phyloP scores from a whole-genome alignment of 1,139 yeast species.

The Casaregolazyma suthepensis region DNA sequence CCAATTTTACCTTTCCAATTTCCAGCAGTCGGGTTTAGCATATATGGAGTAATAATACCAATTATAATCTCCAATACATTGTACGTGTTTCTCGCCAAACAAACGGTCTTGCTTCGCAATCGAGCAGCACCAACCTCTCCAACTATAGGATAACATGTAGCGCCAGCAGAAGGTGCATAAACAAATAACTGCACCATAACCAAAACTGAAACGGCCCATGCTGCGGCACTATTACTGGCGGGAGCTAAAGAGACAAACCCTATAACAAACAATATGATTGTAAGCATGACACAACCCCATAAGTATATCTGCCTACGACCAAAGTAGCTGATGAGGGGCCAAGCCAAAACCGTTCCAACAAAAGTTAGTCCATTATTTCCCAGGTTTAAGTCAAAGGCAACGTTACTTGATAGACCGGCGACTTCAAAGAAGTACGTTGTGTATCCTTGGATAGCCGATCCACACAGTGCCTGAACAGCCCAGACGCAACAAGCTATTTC shows the following conservation, averaged over 20 bases:
- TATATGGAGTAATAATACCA: conserved; percentile 45
- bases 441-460: conserved; percentile 45
- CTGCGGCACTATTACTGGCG: conserved; percentile 31
- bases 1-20: conserved; percentile 52
- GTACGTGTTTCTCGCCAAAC: conserved; percentile 46
- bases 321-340: conserved; percentile 42
- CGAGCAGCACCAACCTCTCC: conserved; percentile 51
- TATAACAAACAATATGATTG: conserved; percentile 35
- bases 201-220: conserved; percentile 32
- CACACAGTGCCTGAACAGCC: conserved; percentile 44
- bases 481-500: conserved; percentile 43
- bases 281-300: conserved; percentile 37
- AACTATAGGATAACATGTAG: conserved; percentile 41
- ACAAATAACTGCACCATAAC: conserved; percentile 30
- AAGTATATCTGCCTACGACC: conserved; percentile 47
- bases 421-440: conserved; percentile 15
- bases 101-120: conserved; percentile 49
- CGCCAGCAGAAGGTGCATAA: conserved; percentile 7
- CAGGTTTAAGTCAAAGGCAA: conserved; percentile 21
- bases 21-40: conserved; percentile 47
- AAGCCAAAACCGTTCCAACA: conserved; percentile 44
- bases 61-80: conserved; percentile 37
- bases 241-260: conserved; percentile 19
- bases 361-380: conserved; percentile 35
- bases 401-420: conserved; percentile 17